phyloP scores from a whole-genome alignment of 192 early-diverging fungal genomes.

The Coemansia sp. region DNA sequence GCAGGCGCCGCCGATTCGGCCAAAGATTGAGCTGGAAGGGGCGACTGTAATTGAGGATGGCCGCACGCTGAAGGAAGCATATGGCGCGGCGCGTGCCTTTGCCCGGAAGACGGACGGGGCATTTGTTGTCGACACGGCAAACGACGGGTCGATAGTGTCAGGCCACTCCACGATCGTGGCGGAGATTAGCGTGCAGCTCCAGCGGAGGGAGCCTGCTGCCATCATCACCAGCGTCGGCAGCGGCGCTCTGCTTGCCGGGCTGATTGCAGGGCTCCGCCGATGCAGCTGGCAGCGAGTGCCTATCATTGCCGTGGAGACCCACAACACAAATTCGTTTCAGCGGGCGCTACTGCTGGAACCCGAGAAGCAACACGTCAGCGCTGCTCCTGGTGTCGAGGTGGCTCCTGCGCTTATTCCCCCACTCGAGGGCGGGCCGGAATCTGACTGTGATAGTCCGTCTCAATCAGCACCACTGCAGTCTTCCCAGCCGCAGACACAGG shows the following conservation, averaged over 20 bases:
- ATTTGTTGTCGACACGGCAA: slow-evolving; percentile 48
- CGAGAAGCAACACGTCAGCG: slow-evolving; percentile 11
- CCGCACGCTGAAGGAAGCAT: slow-evolving; percentile 31
- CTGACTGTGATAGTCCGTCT: slow-evolving; percentile 33
- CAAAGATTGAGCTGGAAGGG: slow-evolving; percentile 62
- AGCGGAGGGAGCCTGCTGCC: slow-evolving; percentile 58
- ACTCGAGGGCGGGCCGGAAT: slow-evolving; percentile 59
- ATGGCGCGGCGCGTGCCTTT: slow-evolving; percentile 31
- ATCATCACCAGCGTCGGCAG: slow-evolving; percentile 69
- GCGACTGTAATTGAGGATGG: slow-evolving; percentile 49
- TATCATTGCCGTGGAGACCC: slow-evolving; percentile 71
- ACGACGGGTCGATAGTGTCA: slow-evolving; percentile 59
- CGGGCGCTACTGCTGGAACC: slow-evolving; percentile 59
- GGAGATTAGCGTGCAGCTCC: slow-evolving; percentile 66
- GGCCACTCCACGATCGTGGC: slow-evolving; percentile 62
- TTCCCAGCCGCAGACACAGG: neutral
- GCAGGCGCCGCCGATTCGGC: slow-evolving; percentile 48
- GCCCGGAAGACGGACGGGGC: slow-evolving; percentile 25
- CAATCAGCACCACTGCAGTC: neutral
- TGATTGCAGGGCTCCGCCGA: slow-evolving; percentile 62
- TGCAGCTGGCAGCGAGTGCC: slow-evolving; percentile 67
- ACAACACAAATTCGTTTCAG: slow-evolving; percentile 72
- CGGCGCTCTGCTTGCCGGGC: slow-evolving; percentile 67
- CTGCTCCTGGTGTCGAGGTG: slow-evolving; percentile 34
- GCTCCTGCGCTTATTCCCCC: slow-evolving; percentile 56